Evolutionary conservation across 1,284 basidiomycete species (phyloP), one percentile per base, ranked within the genome.

Genomic region (Coriolopsis trogii): DNA sequence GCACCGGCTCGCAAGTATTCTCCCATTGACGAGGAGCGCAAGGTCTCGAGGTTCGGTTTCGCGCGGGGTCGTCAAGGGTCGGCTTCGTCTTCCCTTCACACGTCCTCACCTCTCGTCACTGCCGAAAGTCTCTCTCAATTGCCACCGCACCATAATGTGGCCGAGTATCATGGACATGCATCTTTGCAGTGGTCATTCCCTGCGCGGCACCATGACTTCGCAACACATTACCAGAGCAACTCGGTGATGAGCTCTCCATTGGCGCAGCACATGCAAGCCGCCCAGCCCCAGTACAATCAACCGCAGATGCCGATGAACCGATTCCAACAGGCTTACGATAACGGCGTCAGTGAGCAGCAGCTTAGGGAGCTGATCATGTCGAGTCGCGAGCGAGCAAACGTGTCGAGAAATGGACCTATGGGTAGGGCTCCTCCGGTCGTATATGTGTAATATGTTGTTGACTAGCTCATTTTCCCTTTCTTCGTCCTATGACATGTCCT

Each of bases 11-110:
- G 51, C 33, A 65, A 58, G 18, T 73, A 68, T 46, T 67, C 72
- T 31, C 69, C 72, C 3, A 59, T 81, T 12, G 88, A 89, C 44
- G 87, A 90, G 49, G 87, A 89, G 48, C 75, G 89, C 50, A 87
- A 86, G 59, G 79, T 91, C 31, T 93, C 91, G 6, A 79, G 91
- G 18, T 93, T 93, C 69, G 88, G 85, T 16, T 94, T 94, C 67
- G 91, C 91, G 9, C 82, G 89, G 20, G 85, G 85, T 15, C 78
- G 82, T 38, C 87, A 85, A 56, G 77, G 78, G 1, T 81, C 85
- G 8, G 78, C 82, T 2, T 81, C 83, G 12, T 87, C 86, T 18
- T 84, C 86, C 33, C 70, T 80, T 30, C 79, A 82, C 51, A 73
- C 77, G 4, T 66, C 84, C 20, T 83, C 85, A 15, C 81, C 85